Conservation (phyloP, 345 rosid species). For the Laguncularia racemosa region DNA sequence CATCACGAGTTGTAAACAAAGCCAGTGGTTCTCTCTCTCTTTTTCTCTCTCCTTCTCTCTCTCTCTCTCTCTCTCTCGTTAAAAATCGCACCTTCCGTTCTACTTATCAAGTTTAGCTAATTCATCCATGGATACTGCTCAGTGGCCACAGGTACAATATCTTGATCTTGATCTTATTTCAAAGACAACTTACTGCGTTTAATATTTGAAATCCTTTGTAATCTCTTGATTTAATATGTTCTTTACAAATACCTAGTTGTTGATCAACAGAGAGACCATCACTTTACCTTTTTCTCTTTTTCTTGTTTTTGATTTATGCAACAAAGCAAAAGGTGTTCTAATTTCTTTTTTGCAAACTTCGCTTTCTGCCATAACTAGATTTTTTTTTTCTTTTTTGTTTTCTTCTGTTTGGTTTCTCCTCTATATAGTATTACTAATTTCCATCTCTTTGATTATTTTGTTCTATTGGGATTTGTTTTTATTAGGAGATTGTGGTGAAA, state of each 20-base stretch:
- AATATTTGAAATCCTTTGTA: not conserved
- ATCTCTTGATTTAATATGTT: slow-evolving; percentile 1
- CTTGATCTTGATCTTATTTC: not conserved
- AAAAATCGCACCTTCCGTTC: not conserved
- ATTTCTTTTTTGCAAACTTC: slow-evolving; percentile 3
- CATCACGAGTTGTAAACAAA: slow-evolving; percentile 17
- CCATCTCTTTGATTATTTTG: not conserved
- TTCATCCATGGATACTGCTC: slow-evolving; percentile 91
- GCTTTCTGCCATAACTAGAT: not conserved
- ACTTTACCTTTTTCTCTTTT: not conserved
- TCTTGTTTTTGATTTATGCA: not conserved
- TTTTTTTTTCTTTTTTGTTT: slow-evolving; percentile 25
- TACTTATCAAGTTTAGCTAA: slow-evolving; percentile 9
- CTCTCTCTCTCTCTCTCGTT: slow-evolving; percentile 6
- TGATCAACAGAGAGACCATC: not conserved
- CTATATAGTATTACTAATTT: slow-evolving; percentile 6
- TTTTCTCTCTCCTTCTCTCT: slow-evolving; percentile 17
- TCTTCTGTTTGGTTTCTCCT: slow-evolving; percentile 14
- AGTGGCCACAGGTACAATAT: slow-evolving; percentile 82
- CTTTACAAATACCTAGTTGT: not conserved
- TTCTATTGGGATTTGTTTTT: not conserved
- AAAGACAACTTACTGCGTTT: not conserved
- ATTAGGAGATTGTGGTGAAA: slow-evolving; percentile 83
- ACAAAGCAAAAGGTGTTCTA: slow-evolving; percentile 6
- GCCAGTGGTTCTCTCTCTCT: slow-evolving; percentile 10